Percentiles rank a stretch among this genome's conserved stretches.
phyloP scores from a whole-genome alignment of 345 rosid species.

The Xanthoceras sorbifolium region DNA sequence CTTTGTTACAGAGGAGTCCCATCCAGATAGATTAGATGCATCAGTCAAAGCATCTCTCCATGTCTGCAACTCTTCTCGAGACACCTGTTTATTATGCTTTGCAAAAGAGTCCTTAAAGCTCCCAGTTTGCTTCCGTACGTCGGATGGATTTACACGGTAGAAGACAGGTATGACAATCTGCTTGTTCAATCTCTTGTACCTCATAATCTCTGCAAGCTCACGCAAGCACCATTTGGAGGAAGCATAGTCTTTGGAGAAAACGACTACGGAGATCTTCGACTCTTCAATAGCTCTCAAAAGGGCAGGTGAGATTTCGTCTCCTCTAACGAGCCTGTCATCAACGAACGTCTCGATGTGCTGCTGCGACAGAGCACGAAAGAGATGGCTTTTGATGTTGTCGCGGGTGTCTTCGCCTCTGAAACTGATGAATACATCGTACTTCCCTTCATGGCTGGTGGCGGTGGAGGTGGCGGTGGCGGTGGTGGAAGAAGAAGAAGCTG shows the following conservation, averaged over 20 bases:
- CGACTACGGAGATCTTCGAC: not conserved
- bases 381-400: conserved; percentile 4
- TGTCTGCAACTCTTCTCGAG: not conserved
- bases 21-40: not conserved
- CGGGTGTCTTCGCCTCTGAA: conserved; percentile 10
- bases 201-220: conserved; percentile 8
- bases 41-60: not conserved
- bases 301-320: not conserved
- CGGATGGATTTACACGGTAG: not conserved
- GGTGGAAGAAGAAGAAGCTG: not conserved
- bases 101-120: not conserved
- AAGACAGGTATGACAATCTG: conserved; percentile 13
- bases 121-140: not conserved
- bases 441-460: too few species aligned
- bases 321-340: conserved; percentile 6
- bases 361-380: not conserved
- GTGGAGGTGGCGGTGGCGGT: too few species aligned
- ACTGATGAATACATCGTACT: conserved; percentile 7
- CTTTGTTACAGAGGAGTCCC: not conserved
- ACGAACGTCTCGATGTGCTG: not conserved
- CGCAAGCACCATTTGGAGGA: conserved; percentile 1
- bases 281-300: not conserved
- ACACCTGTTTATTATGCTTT: not conserved
- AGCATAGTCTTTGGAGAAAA: conserved; percentile 6
- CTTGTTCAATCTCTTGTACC: not conserved